Evolutionary conservation across 768 basidiomycete species (phyloP).

Genomic region (Naematelia aurantialba): DNA sequence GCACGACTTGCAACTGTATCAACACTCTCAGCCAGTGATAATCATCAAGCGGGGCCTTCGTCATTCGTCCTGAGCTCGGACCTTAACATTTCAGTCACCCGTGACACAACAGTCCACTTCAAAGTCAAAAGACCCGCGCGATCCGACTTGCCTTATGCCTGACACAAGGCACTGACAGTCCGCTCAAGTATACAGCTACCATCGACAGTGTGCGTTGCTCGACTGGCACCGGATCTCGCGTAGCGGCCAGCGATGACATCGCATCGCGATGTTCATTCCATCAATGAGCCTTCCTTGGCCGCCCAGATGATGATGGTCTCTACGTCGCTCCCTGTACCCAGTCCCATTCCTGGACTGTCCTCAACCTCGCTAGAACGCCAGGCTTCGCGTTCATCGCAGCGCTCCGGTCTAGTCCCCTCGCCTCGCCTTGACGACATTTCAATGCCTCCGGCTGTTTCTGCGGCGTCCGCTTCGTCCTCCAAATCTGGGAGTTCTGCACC

Average conservation of each 20-base stretch:
- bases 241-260: not conserved
- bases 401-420: conserved; percentile 5
- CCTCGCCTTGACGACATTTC: not conserved
- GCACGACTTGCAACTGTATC: no score
- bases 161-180: no score
- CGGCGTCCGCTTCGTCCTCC: conserved; percentile 6
- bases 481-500: conserved; percentile 12
- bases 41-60: no score
- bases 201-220: not conserved
- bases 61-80: no score
- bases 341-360: not conserved
- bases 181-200: no score
- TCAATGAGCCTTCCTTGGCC: not conserved
- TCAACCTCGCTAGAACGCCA: not conserved
- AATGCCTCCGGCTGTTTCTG: not conserved
- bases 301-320: not conserved
- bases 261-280: not conserved
- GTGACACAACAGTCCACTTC: no score
- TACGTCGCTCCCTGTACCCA: not conserved
- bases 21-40: no score
- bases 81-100: no score
- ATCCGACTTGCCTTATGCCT: no score
- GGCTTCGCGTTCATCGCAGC: not conserved
- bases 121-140: no score
- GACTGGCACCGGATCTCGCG: not conserved